Conservation (phyloP, 2,329 filamentous ascomycete species). For the Claviceps cyperi region DNA sequence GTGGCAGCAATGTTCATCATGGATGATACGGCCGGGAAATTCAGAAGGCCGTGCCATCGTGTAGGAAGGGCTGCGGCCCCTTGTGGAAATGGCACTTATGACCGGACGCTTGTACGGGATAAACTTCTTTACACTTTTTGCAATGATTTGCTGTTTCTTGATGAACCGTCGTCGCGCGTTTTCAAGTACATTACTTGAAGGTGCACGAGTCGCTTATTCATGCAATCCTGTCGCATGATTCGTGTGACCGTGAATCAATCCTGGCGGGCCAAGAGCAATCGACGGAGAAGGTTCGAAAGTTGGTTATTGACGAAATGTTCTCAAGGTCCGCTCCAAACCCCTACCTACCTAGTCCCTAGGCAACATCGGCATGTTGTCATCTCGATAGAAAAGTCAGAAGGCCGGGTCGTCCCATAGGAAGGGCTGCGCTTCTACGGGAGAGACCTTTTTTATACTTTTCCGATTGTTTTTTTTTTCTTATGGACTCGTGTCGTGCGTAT, state of each 20-base stretch:
- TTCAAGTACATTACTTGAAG: background rate
- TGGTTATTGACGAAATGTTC: too few relatives aligned
- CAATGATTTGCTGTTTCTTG: slow-evolving; percentile 1
- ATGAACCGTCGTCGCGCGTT: background rate
- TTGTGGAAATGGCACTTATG: slow-evolving; percentile 13
- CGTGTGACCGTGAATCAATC: background rate
- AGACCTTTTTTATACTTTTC: too few relatives aligned
- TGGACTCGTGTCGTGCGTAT: too few relatives aligned
- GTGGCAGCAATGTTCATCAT: slow-evolving; percentile 9
- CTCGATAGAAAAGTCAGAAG: too few relatives aligned
- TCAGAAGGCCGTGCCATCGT: slow-evolving; percentile 13
- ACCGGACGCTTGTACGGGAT: slow-evolving; percentile 15
- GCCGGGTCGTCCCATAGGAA: too few relatives aligned
- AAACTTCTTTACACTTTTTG: slow-evolving; percentile 17
- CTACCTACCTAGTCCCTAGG: too few relatives aligned
- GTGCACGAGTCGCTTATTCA: background rate
- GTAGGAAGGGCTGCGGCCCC: slow-evolving; percentile 16
- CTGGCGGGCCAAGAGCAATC: too few relatives aligned
- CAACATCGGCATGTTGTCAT: too few relatives aligned
- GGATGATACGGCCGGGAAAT: slow-evolving; percentile 4
- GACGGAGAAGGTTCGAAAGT: too few relatives aligned
- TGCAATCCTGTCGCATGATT: background rate
- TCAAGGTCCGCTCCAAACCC: too few relatives aligned
- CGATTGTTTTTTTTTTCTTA: too few relatives aligned
- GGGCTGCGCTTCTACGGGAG: too few relatives aligned